Percentiles rank a stretch among this genome's conserved stretches.
Evolutionary conservation across 306 rosid species (phyloP).

Genomic region (Hippophae tibetana): DNA sequence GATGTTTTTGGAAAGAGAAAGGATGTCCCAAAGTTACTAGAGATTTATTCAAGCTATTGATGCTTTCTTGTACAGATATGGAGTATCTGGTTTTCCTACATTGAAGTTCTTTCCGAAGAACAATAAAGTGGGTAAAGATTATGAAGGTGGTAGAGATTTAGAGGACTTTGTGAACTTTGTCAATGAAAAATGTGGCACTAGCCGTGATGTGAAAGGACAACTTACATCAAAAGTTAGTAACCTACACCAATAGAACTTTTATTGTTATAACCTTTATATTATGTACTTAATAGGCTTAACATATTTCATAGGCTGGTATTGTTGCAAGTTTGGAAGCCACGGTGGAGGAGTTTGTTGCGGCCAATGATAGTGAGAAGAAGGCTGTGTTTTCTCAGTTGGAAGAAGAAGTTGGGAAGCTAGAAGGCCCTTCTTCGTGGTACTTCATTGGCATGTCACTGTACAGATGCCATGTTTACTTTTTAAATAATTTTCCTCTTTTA

Average conservation of each 20-base stretch:
- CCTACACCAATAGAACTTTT: not conserved
- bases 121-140: slow-evolving; percentile 75
- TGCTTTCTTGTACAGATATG: slow-evolving; percentile 44
- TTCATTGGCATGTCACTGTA: slow-evolving; percentile 2
- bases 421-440: slow-evolving; percentile 64
- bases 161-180: slow-evolving; percentile 63
- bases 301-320: slow-evolving; percentile 57
- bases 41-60: not conserved
- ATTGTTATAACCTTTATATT: not conserved
- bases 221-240: slow-evolving; percentile 51
- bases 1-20: too few relatives aligned
- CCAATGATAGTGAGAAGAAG: slow-evolving; percentile 49
- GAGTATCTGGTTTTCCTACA: slow-evolving; percentile 63
- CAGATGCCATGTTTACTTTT: not conserved
- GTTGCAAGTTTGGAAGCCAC: slow-evolving; percentile 41
- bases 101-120: slow-evolving; percentile 67
- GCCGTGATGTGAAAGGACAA: slow-evolving; percentile 66
- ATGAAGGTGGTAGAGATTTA: slow-evolving; percentile 59
- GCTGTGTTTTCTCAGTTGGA: slow-evolving; percentile 38
- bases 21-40: too few relatives aligned
- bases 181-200: slow-evolving; percentile 64
- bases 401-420: slow-evolving; percentile 67
- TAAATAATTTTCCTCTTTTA: not conserved
- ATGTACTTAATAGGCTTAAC: not conserved
- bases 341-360: slow-evolving; percentile 66